phyloP scores from a whole-genome alignment of 441 rosid genomes.

The Populus tomentosa region DNA sequence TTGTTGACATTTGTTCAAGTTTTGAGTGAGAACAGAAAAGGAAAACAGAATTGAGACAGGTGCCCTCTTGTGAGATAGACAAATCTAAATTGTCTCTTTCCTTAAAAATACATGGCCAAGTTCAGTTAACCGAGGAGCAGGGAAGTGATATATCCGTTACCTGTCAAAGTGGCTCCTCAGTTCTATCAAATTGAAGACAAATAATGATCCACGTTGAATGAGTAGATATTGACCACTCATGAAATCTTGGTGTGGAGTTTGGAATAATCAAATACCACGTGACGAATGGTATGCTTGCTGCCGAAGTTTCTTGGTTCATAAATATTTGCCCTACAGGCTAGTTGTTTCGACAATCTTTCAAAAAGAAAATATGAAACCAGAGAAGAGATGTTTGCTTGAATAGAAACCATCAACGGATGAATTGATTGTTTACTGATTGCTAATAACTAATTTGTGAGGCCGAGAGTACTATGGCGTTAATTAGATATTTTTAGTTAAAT shows the following conservation, averaged over 20 bases:
- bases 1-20: neutral
- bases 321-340: neutral
- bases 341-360: neutral
- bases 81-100: neutral
- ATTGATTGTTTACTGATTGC: neutral
- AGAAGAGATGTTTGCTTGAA: neutral
- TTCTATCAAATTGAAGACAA: neutral
- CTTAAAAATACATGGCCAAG: neutral
- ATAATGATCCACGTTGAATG: neutral
- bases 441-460: neutral
- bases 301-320: neutral
- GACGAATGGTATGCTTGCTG: neutral
- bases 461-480: too few relatives aligned
- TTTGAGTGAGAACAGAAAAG: neutral
- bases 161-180: neutral
- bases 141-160: neutral
- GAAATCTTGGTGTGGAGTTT: neutral
- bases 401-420: neutral
- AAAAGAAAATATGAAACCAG: neutral
- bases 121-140: neutral
- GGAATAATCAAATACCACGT: neutral
- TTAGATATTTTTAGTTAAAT: too few relatives aligned
- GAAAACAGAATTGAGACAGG: neutral
- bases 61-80: neutral
- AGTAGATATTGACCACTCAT: neutral